Percentiles rank a stretch among this genome's conserved stretches.
Conservation (phyloP, 352 stramenopile species). For the Stramenopiles sp. region DNA sequence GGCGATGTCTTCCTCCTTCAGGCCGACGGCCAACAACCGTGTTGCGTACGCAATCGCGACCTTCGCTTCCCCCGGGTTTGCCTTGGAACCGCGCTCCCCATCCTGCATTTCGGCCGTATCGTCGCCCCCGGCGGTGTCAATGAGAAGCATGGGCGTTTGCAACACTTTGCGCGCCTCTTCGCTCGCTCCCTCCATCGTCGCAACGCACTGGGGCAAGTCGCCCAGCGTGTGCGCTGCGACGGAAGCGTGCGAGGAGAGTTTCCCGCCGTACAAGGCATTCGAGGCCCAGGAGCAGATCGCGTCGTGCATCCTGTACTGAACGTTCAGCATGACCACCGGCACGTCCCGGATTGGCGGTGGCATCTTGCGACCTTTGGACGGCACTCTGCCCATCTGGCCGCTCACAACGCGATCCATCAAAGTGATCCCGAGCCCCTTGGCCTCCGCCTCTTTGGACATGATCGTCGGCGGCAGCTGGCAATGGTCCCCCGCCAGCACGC, state of each 20-base stretch:
- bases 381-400: too few species aligned
- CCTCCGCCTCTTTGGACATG: constrained; percentile 53
- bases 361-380: too few species aligned
- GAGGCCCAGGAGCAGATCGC: constrained; percentile 88
- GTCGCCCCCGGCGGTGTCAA: neutral
- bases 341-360: constrained; percentile 53
- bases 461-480: constrained; percentile 87
- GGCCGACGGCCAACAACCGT: constrained; percentile 28
- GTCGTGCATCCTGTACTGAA: constrained; percentile 95
- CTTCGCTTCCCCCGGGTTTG: constrained; percentile 45
- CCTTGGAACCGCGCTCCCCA: constrained; percentile 35
- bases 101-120: neutral
- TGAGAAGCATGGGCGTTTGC: constrained; percentile 30
- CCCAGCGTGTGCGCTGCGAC: constrained; percentile 52
- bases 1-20: constrained; percentile 60
- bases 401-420: constrained; percentile 84
- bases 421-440: constrained; percentile 58
- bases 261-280: constrained; percentile 83
- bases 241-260: constrained; percentile 56
- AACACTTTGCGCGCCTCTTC: constrained; percentile 44
- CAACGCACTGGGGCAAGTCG: constrained; percentile 60
- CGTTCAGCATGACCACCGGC: constrained; percentile 32
- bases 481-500: constrained; percentile 97
- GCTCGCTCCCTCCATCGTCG: constrained; percentile 53
- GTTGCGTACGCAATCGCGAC: constrained; percentile 30